Evolutionary conservation across 331 rosid species (phyloP).

Genomic region (Telfairia occidentalis): DNA sequence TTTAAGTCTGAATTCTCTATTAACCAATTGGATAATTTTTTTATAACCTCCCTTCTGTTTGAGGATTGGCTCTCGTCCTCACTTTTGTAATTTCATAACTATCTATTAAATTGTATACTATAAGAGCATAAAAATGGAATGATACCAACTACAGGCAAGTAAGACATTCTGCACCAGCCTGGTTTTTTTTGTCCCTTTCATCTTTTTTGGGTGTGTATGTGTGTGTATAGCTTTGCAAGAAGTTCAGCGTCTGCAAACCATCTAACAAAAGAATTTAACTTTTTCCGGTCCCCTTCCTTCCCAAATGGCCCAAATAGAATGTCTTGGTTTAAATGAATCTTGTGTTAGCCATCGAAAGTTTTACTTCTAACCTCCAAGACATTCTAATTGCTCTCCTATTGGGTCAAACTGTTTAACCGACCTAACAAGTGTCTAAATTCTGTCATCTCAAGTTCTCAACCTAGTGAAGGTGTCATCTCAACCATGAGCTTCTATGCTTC

Average conservation of each 20-base stretch:
- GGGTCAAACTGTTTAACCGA: neutral
- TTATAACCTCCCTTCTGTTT: too few species aligned
- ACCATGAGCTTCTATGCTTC: neutral
- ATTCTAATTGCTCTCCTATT: neutral
- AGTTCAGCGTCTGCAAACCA: neutral
- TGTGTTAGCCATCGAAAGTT: neutral
- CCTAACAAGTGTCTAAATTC: neutral
- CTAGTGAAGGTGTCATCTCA: neutral
- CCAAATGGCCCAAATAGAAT: neutral
- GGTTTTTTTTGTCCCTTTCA: neutral
- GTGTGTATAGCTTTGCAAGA: too few species aligned
- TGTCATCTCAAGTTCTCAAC: neutral
- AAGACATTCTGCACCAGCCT: neutral
- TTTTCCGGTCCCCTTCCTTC: neutral
- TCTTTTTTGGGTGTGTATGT: neutral
- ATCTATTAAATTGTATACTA: neutral
- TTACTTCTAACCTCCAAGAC: neutral
- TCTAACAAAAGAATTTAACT: neutral
- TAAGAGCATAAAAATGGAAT: neutral
- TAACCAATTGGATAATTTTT: too few species aligned
- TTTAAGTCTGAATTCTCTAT: too few species aligned
- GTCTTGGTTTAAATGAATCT: neutral
- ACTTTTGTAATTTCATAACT: too few species aligned
- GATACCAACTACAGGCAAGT: neutral
- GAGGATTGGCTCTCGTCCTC: too few species aligned